These are phyloP conservation scores for Vaccinium corymbosum DNA, from an alignment of 148 eudicot species.

Conservation along the genomic window DNA sequence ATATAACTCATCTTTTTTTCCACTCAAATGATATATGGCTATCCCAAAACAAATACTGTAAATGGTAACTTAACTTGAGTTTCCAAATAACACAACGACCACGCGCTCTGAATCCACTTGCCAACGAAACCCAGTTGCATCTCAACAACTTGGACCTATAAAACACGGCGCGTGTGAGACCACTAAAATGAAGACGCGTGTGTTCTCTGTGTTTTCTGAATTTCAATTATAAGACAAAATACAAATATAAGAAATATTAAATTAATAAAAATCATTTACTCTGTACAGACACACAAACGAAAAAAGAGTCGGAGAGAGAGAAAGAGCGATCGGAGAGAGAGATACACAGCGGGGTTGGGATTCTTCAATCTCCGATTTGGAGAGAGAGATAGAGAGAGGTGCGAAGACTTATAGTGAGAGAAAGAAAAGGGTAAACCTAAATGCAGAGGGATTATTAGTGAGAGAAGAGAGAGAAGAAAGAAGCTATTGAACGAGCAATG, in stretches of 20 bases:
- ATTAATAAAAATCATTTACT: neutral
- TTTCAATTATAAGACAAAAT: neutral
- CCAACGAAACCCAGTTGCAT: neutral
- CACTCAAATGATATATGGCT: too few relatives aligned
- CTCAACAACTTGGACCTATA: neutral
- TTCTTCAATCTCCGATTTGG: slow-evolving; percentile 32
- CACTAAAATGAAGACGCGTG: neutral
- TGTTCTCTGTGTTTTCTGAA: neutral
- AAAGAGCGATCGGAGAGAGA: slow-evolving; percentile 40
- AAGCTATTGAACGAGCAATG: slow-evolving; percentile 20
- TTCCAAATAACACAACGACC: neutral
- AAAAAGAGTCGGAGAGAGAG: slow-evolving; percentile 20
- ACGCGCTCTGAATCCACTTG: slow-evolving; percentile 8
- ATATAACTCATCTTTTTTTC: too few relatives aligned
- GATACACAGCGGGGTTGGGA: neutral
- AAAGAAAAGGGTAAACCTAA: slow-evolving; percentile 15
- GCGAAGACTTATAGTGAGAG: neutral
- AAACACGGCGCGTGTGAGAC: neutral
- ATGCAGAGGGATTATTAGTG: slow-evolving; percentile 26
- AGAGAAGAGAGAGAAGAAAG: neutral
- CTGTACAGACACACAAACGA: slow-evolving; percentile 23
- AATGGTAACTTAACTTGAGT: too few relatives aligned
- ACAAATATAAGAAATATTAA: neutral
- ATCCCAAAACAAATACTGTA: too few relatives aligned
- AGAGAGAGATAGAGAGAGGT: slow-evolving; percentile 13